Conservation (phyloP, 805 yeast genomes). For the Lachancea thermotolerans region DNA sequence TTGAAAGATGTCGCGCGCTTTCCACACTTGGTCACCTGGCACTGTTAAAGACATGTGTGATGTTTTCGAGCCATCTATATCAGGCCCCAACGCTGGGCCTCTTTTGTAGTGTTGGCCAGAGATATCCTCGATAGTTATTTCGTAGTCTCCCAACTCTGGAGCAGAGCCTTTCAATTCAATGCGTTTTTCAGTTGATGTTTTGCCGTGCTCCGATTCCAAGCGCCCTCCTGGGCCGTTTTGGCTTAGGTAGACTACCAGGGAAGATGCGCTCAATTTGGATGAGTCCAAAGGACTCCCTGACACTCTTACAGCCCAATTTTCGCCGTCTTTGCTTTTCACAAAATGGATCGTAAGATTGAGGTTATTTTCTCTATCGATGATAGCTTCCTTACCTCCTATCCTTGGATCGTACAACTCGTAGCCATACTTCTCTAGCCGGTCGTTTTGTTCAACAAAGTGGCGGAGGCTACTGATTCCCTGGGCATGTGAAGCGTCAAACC, state of each 20-base stretch:
- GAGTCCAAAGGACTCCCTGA: slow-evolving; percentile 56
- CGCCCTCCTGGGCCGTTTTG: slow-evolving; percentile 48
- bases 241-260: slow-evolving; percentile 73
- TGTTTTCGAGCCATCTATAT: slow-evolving; percentile 50
- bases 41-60: slow-evolving; percentile 64
- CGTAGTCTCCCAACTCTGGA: slow-evolving; percentile 61
- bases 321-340: slow-evolving; percentile 62
- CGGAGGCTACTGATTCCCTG: slow-evolving; percentile 51
- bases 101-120: slow-evolving; percentile 29
- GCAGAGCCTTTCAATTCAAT: slow-evolving; percentile 43
- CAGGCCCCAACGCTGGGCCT: slow-evolving; percentile 32
- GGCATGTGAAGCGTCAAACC: slow-evolving; percentile 66
- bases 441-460: slow-evolving; percentile 69
- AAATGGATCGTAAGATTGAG: slow-evolving; percentile 63
- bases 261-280: slow-evolving; percentile 42
- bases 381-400: slow-evolving; percentile 72
- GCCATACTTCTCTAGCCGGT: slow-evolving; percentile 65
- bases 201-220: not conserved
- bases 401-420: slow-evolving; percentile 90
- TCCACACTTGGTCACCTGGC: slow-evolving; percentile 71
- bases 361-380: slow-evolving; percentile 59
- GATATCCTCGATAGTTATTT: slow-evolving; percentile 52
- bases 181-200: not conserved
- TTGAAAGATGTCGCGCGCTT: slow-evolving; percentile 66
- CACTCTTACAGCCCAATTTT: slow-evolving; percentile 76